Percentiles rank a stretch among this genome's conserved stretches.
Conservation (phyloP, 2,329 filamentous ascomycete species). For the Cladophialophora yegresii region DNA sequence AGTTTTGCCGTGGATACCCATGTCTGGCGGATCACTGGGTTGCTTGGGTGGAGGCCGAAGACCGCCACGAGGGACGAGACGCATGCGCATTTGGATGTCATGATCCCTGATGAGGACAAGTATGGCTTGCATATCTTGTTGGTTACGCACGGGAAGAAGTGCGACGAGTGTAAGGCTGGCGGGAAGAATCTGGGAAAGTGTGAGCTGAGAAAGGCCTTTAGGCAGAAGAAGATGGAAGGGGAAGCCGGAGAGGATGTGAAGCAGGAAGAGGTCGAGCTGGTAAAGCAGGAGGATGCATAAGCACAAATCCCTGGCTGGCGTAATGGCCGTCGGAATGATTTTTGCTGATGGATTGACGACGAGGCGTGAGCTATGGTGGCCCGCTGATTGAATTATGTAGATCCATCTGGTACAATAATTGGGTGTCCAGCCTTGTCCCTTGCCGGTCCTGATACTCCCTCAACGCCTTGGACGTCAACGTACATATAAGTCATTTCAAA, state of each 20-base stretch:
- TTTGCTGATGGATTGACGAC: background rate
- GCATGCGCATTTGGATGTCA: conserved; percentile 59
- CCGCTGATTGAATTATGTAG: background rate
- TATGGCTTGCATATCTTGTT: conserved; percentile 64
- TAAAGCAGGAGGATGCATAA: conserved; percentile 24
- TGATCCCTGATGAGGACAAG: conserved; percentile 63
- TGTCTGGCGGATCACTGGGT: conserved; percentile 64
- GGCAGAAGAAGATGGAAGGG: conserved; percentile 63
- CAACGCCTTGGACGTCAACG: background rate
- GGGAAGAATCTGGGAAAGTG: conserved; percentile 61
- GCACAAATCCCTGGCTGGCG: background rate
- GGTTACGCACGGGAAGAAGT: conserved; percentile 64
- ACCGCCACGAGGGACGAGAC: conserved; percentile 37
- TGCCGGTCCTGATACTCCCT: background rate
- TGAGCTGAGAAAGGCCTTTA: conserved; percentile 62
- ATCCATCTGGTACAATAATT: background rate
- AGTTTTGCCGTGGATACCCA: conserved; percentile 68
- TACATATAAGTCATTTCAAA: background rate
- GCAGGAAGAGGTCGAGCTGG: conserved; percentile 48
- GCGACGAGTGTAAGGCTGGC: conserved; percentile 60
- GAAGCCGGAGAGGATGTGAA: conserved; percentile 62
- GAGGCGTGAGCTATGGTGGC: background rate
- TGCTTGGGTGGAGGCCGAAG: conserved; percentile 63
- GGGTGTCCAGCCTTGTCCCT: background rate
- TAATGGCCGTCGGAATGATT: background rate